Evolutionary conservation across 169 alveolate species (phyloP), one percentile per base, ranked within the genome.

Genomic region (Plasmodium berghei): DNA sequence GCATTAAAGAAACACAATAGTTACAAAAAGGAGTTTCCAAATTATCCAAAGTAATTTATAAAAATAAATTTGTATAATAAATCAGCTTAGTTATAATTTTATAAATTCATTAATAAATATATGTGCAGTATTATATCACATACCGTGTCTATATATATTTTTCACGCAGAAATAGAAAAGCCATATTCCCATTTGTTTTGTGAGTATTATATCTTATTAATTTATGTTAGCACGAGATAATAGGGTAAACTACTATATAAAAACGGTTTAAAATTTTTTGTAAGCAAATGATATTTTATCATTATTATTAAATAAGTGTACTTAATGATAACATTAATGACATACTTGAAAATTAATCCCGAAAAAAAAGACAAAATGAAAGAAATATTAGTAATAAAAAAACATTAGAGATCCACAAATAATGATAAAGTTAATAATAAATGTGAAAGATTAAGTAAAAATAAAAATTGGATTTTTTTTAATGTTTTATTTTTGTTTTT

Each of bases 1-100:
- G 98, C 99, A 22, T 75, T 93, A 49, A 94, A 96, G 90, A 98
- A 97, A 74, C 99, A 98, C 92, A 88, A 88, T 40, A 96, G 95
- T 90, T 97, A 97, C 87, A 95, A 95, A 67, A 94, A 93, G 46
- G 98, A 97, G 58, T 97, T 96, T 86, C 96, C 98, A 1, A 96
- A 97, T 59, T 95, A 95, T 56, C 94, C 94, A 75, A 97, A 94
- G 96, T 69, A 94, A 72, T 69, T 34, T 34, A 52, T 63, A 45
- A 14, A 16, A 40, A 18, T 46, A 62, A 10, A 6, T 62, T 16
- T 62, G 48, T 62, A 20, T 46, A 62, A 62, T 62, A 52, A 52
- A 52, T 14, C 4, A 14, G 61, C 61, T 14, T 52, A 52, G 3
- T 14, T 14, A 52, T 14, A 52, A 9, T 52, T 12, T 52, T 9